Evolutionary conservation across 371 early-diverging fungal species (phyloP), one percentile per base, ranked within the genome.

Genomic region (Umbelopsis sp.): DNA sequence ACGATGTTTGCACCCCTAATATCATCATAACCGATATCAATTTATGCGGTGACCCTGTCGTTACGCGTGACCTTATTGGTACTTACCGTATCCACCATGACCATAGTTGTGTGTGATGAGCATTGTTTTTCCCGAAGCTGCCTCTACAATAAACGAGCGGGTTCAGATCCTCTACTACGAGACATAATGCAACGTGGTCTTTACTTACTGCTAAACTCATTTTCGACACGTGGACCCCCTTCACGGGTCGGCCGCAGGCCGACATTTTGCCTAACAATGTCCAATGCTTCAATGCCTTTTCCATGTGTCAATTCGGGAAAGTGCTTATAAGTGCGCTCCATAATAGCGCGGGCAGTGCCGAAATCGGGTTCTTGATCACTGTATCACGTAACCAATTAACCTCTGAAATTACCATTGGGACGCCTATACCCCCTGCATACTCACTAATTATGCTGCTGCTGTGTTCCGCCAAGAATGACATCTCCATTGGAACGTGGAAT

Each of bases 401-500:
- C 79, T 50, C 8, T 41, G 7, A 7, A 1, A 7, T 41, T 41
- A 41, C 12, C 41, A 41, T 41, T 41, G 7, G 10, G 12, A 41
- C 41, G 2, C 7, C 1, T 41, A 41, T 12, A 4, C 41, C 41
- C 41, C 41, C 41, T 41, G 41, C 41, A 41, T 24, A 65, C 82
- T 83, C 84, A 91, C 91, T 67, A 78, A 67, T 91, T 83, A 71
- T 88, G 68, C 20, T 81, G 77, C 65, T 93, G 82, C 46, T 85
- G 79, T 4, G 93, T 93, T 18, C 94, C 94, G 35, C 95, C 95
- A 0, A 93, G 76, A 29, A 94, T 80, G 20, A 92, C 89, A 44
- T 87, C 85, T 0, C 93, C 94, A 73, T 92, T 88, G 16, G 89
- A 81, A 20, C 94, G 83, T 14, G 95, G 94, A 65, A 95, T 95